Base-by-base conservation (phyloP, 352 stramenopile genomes). In the Phytopythium cucurbitacearum region DNA sequence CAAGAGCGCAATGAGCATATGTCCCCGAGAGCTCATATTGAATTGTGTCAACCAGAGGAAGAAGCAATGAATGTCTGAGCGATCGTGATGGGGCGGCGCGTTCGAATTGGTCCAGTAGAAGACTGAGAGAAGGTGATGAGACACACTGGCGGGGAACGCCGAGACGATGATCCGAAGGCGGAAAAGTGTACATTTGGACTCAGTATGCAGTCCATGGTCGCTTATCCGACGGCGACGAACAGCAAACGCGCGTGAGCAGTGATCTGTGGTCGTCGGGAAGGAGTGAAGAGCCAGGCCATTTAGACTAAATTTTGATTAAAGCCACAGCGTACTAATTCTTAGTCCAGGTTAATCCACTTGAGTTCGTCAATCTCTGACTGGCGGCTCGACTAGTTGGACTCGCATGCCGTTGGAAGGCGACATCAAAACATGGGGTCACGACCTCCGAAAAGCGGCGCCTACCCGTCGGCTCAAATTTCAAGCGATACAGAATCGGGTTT, bases 1-100 rank as follows among this genome's bases (percentile, higher is more conserved):
- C n/a, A 69, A 51, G 9, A 67, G 40, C 15, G 33, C 51, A 21
- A n/a, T 28, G 16, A 35, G 3, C 3, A 13, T n/a, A n/a, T 28
- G 42, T 0, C 35, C 7, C 10, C 42, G 42, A 34, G 16, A 8
- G 7, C 2, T 1, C 42, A 47, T 47, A 4, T 6, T 47, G 42
- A 8, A 9, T 10, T 4, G 40, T 45, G 40, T 0, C 40, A 45
- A 8, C 4, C 40, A 45, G 13, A 44, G 7, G 40, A 5, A 5
- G n/a, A 46, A 34, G 4, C 12, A 21, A 34, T 8, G 7, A 46
- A 46, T 46, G 41, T 7, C 41, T 46, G 41, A 34, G 5, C 41
- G 40, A 45, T 33, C 32, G 40, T 7, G 4, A 45, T 16, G n/a
- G 39, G 12, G 39, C 7, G 12, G 39, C 8, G 1, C 39, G 39